A percentile compares a stretch with the other conserved stretches of the same genome.
These are phyloP conservation scores for Gastroboletus turbinatus DNA, from an alignment of 1,284 basidiomycete species.

Conservation along the genomic window DNA sequence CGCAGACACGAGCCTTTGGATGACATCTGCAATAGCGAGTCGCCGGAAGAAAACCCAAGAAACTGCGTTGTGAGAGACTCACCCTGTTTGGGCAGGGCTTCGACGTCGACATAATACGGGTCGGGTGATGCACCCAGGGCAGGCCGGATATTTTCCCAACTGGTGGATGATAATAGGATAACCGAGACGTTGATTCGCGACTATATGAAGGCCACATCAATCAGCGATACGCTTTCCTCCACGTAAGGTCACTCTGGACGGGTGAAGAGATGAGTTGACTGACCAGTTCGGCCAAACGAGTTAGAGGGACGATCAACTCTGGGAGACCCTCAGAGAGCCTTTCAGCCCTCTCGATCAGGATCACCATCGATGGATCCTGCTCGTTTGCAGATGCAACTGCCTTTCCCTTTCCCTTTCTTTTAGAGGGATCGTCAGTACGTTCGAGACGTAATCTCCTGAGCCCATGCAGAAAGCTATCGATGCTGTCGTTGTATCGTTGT, in stretches of 20 bases:
- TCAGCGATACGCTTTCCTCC: conserved; percentile 1
- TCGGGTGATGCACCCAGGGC: conserved; percentile 70
- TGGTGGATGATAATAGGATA: conserved; percentile 65
- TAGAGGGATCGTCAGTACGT: conserved; percentile 30
- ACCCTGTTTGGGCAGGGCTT: conserved; percentile 63
- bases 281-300: conserved; percentile 75
- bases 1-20: conserved; percentile 34
- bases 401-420: conserved; percentile 37
- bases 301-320: conserved; percentile 66
- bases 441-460: conserved; percentile 38
- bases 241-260: not conserved
- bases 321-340: conserved; percentile 61
- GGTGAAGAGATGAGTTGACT: conserved; percentile 31
- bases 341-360: conserved; percentile 72
- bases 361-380: conserved; percentile 45
- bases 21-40: conserved; percentile 14
- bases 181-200: conserved; percentile 49
- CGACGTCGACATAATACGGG: conserved; percentile 71
- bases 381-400: conserved; percentile 21
- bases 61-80: conserved; percentile 13
- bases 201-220: conserved; percentile 29
- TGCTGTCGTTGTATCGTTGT: conserved; percentile 52
- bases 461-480: conserved; percentile 70
- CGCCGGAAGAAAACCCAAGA: not conserved
- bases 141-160: conserved; percentile 78